Evolutionary conservation across 2,329 filamentous ascomycete species (phyloP), one percentile per base, ranked within the genome.

Genomic region (Epichloe glyceriae): DNA sequence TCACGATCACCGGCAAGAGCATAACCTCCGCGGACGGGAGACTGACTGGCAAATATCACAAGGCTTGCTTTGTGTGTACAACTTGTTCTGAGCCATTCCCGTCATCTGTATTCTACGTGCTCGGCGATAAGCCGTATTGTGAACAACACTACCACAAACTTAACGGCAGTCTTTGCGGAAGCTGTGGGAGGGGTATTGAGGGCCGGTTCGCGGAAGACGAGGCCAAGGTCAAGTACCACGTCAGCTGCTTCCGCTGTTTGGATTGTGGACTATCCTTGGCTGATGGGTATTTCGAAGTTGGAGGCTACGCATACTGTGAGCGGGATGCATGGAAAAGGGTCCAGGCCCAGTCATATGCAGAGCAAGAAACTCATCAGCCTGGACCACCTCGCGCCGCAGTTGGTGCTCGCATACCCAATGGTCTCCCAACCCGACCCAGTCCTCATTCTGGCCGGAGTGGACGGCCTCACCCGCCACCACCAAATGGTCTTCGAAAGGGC

Each of bases 11-110:
- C 43, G 91, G 89, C 19, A 97, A 96, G 69, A 95, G 89, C 1
- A 83, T 98, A 52, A 95, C 91, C 35, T 95, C 89, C 14, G 89
- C 89, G 0, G 93, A 96, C 60, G 93, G 93, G 15, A 83, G 90
- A 22, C 73, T 98, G 22, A 95, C 88, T 0, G 93, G 93, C 10
- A 84, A 89, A 55, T 98, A 95, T 66, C 93, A 98, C 73, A 95
- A 94, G 66, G 79, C 85, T 4, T 98, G 91, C 66, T 97, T 98
- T 63, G 86, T 91, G 11, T 98, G 93, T 74, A 79, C 81, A 4
- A 89, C 85, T 1, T 98, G 93, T 70, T 73, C 74, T 11, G 76
- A 82, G 50, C 84, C 89, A 1, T 98, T 97, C 62, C 74, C 82
- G 19, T 95, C 89, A 0, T 79, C 88, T 1, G 89, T 93, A 53